A percentile compares a stretch with the other conserved stretches of the same genome.
phyloP scores from a whole-genome alignment of 2,329 filamentous ascomycete genomes.

The Podosphaera fusca region DNA sequence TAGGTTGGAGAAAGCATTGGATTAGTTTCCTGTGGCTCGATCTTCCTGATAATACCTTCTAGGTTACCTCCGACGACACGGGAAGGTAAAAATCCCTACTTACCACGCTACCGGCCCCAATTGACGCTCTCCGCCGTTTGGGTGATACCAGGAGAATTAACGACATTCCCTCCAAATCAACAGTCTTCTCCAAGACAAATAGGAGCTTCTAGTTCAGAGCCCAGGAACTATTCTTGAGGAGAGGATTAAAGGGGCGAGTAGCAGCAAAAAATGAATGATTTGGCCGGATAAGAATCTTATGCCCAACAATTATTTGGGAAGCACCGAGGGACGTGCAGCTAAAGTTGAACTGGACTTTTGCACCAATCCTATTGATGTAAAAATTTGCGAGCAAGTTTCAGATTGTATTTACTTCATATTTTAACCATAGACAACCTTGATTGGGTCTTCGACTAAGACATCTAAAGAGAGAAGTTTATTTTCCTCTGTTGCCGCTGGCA shows the following conservation, averaged over 20 bases:
- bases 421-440: constrained; percentile 56
- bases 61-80: constrained; percentile 44
- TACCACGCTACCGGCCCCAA: constrained; percentile 67
- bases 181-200: constrained; percentile 62
- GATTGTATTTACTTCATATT: constrained; percentile 32
- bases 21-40: constrained; percentile 16
- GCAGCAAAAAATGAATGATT: constrained; percentile 56
- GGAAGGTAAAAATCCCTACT: constrained; percentile 49
- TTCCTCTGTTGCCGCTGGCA: constrained; percentile 20
- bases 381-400: background rate
- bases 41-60: constrained; percentile 29
- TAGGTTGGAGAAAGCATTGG: constrained; percentile 4
- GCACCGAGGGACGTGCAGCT: constrained; percentile 60
- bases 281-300: constrained; percentile 55
- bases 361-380: constrained; percentile 27
- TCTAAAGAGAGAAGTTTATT: constrained; percentile 41
- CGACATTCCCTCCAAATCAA: constrained; percentile 53
- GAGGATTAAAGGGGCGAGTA: constrained; percentile 55
- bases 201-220: constrained; percentile 51
- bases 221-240: constrained; percentile 46
- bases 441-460: constrained; percentile 45
- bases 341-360: constrained; percentile 53
- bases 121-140: constrained; percentile 47
- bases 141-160: constrained; percentile 52
- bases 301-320: constrained; percentile 48